Evolutionary conservation across 441 rosid species (phyloP).

Genomic region (Heliophila coronopifolia): DNA sequence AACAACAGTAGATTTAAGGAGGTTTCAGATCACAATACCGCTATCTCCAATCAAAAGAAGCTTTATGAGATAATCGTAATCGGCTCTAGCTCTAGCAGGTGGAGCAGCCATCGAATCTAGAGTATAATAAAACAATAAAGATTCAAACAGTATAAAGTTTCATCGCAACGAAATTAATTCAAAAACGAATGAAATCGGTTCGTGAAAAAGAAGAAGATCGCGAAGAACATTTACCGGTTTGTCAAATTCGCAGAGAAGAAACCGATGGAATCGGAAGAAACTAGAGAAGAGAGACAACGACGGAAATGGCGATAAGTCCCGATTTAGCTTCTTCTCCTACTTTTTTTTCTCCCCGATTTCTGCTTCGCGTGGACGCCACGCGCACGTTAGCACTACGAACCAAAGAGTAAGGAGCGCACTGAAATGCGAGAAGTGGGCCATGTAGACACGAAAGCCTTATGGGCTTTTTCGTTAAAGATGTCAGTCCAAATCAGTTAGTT

Average conservation of each 20-base stretch:
- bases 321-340: slow-evolving; percentile 20
- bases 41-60: slow-evolving; percentile 73
- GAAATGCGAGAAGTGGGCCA: slow-evolving; percentile 12
- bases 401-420: not conserved
- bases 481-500: no score
- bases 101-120: slow-evolving; percentile 89
- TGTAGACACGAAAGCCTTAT: no score
- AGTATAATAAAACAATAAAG: no score
- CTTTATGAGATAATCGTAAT: slow-evolving; percentile 68
- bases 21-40: no score
- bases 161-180: slow-evolving; percentile 18
- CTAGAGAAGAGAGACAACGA: slow-evolving; percentile 7
- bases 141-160: no score
- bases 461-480: no score
- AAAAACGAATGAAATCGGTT: not conserved
- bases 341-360: not conserved
- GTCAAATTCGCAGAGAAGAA: slow-evolving; percentile 4
- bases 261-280: slow-evolving; percentile 18
- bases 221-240: slow-evolving; percentile 24
- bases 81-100: slow-evolving; percentile 73
- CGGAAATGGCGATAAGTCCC: slow-evolving; percentile 27
- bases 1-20: no score
- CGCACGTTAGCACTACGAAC: slow-evolving; percentile 30
- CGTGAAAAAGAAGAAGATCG: slow-evolving; percentile 7
- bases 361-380: slow-evolving; percentile 30